Base-by-base conservation (phyloP, 164 flowering plant species). In the Chimonanthus salicifolius region DNA sequence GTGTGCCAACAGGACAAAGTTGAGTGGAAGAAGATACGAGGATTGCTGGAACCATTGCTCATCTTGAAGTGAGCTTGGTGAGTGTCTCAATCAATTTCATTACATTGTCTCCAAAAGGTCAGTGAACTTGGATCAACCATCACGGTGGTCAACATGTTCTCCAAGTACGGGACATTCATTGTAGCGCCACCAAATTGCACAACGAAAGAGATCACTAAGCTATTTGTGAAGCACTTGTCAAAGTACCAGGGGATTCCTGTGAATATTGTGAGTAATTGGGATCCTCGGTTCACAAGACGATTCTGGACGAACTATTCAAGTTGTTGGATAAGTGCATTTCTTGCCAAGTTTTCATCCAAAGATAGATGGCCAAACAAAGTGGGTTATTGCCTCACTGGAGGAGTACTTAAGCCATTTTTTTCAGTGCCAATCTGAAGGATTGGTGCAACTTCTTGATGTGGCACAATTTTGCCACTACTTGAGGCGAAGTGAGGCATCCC, bases 1-100 rank as follows among this genome's bases (percentile, higher is more conserved):
- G 51, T 62, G 18, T 71, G 66, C 51, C 66, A 71, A 43, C 67
- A 71, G n/a, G 74, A 62, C 33, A 71, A 71, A 67, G 43, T 60
- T 33, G 33, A 33, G 33, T 33, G 33, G 33, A 33, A 2, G 67
- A 71, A n/a, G 4, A 44, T 1, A 3, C 5, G 16, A 70, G 16
- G 15, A 33, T 62, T 16, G 60, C 15, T 70, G 7, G 62, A 70
- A 21, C 72, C 58, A 5, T 33, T 69, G 11, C 71, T 21, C n/a
- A n/a, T 8, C 3, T 16, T 7, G 4, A n/a, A 54, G 8, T 44
- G 65, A 54, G 44, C 45, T n/a, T 71, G 74, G 51, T 3, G 47
- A 71, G 67, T 18, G 11, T 71, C 4, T 71, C 74, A 3, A 3
- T 58, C 21, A 45, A 10, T 45, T 50, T 33, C 33, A 33, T 11